Evolutionary conservation across 108 stramenopile genomes (phyloP).

Genomic region (Halocafeteria seosinensis): DNA sequence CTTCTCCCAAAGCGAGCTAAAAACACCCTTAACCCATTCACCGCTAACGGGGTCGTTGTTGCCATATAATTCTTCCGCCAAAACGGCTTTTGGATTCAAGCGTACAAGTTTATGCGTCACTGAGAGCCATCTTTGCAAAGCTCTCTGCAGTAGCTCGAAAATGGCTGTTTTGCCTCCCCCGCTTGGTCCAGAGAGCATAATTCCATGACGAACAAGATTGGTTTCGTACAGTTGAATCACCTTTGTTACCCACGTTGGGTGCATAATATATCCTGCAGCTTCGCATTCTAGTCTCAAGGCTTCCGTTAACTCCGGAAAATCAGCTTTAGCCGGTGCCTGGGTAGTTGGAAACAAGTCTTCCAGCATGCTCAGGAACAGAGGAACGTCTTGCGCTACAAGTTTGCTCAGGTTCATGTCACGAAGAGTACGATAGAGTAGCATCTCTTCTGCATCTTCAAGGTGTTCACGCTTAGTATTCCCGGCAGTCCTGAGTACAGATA

Average conservation of each 20-base stretch:
- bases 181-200: slow-evolving; percentile 44
- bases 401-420: slow-evolving; percentile 50
- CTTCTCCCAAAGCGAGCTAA: slow-evolving; percentile 47
- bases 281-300: slow-evolving; percentile 4
- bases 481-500: slow-evolving; percentile 42
- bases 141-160: slow-evolving; percentile 17
- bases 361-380: slow-evolving; percentile 39
- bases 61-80: slow-evolving; percentile 43
- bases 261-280: slow-evolving; percentile 20
- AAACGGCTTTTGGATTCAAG: slow-evolving; percentile 49
- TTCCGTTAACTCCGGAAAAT: slow-evolving; percentile 13
- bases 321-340: not conserved
- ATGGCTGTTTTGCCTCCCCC: slow-evolving; percentile 40
- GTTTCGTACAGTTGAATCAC: slow-evolving; percentile 47
- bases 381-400: slow-evolving; percentile 45
- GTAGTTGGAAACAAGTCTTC: slow-evolving; percentile 32
- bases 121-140: not conserved
- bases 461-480: slow-evolving; percentile 40
- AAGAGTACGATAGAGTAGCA: slow-evolving; percentile 32
- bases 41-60: slow-evolving; percentile 38
- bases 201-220: slow-evolving; percentile 42
- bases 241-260: slow-evolving; percentile 36
- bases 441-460: slow-evolving; percentile 21
- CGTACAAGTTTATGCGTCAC: slow-evolving; percentile 29
- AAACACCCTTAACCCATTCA: slow-evolving; percentile 50